Conservation (phyloP, 169 alveolate species). For the Fabrea salina region DNA sequence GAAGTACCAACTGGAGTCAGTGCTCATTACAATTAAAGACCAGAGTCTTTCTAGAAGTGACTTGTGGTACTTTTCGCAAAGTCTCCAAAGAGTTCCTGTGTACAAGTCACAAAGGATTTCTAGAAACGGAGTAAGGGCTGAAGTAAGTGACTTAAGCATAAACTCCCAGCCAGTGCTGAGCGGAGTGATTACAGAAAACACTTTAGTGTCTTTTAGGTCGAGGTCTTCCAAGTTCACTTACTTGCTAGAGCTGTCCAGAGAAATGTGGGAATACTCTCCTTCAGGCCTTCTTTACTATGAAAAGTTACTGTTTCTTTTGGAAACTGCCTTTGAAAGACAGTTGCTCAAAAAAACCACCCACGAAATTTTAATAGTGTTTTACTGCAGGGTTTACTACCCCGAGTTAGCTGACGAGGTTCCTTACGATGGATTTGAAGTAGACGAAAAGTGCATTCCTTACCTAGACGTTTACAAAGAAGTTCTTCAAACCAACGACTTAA, state of each 20-base stretch:
- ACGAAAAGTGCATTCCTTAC: background rate
- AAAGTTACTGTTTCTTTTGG: background rate
- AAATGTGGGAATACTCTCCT: slow-evolving; percentile 31
- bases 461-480: background rate
- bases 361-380: background rate
- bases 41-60: background rate
- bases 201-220: background rate
- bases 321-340: slow-evolving; percentile 30
- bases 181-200: background rate
- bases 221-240: background rate
- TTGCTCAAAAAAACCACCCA: background rate
- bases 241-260: background rate
- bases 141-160: background rate
- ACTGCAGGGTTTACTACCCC: background rate
- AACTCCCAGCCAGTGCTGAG: background rate
- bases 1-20: background rate
- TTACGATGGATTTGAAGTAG: background rate
- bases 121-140: background rate
- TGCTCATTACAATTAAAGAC: slow-evolving; percentile 1
- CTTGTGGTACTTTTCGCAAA: background rate
- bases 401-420: background rate
- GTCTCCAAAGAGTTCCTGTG: background rate
- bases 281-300: slow-evolving; percentile 12
- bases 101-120: background rate
- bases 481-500: background rate